These are phyloP conservation scores for Neurospora sp. DNA, from an alignment of 495 filamentous ascomycete species.

Conservation along the genomic window DNA sequence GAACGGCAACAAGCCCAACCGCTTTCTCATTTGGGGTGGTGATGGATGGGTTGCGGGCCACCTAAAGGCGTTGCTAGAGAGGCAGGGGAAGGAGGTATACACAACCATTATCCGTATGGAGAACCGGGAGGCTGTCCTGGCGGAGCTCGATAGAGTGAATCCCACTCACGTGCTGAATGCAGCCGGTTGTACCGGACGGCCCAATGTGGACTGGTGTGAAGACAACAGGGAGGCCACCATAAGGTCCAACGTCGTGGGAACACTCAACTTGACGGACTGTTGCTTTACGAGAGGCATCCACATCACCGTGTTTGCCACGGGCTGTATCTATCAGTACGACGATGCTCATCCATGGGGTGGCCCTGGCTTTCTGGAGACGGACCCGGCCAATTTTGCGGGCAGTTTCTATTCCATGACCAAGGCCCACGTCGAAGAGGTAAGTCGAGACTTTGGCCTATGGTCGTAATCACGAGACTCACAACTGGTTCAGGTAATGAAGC, in stretches of 20 bases:
- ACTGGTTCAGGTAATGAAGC: slow-evolving; percentile 42
- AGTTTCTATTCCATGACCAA: slow-evolving; percentile 62
- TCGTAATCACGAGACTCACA: not conserved
- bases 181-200: slow-evolving; percentile 56
- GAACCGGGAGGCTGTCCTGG: slow-evolving; percentile 45
- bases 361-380: slow-evolving; percentile 49
- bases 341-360: slow-evolving; percentile 48
- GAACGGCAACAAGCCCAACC: slow-evolving; percentile 15
- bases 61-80: slow-evolving; percentile 50
- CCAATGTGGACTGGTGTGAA: slow-evolving; percentile 64
- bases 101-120: slow-evolving; percentile 53
- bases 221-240: slow-evolving; percentile 56
- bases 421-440: slow-evolving; percentile 52
- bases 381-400: slow-evolving; percentile 52
- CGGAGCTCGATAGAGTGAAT: slow-evolving; percentile 44
- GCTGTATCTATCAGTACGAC: slow-evolving; percentile 55
- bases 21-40: slow-evolving; percentile 53
- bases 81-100: slow-evolving; percentile 50
- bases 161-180: slow-evolving; percentile 56
- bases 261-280: slow-evolving; percentile 51
- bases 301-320: slow-evolving; percentile 55
- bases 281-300: slow-evolving; percentile 48
- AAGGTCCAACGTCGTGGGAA: slow-evolving; percentile 53
- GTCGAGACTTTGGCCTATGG: not conserved
- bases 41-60: slow-evolving; percentile 56